These are phyloP conservation scores for Acrocalymma vagum DNA, from an alignment of 2,329 filamentous ascomycete species.

Conservation along the genomic window DNA sequence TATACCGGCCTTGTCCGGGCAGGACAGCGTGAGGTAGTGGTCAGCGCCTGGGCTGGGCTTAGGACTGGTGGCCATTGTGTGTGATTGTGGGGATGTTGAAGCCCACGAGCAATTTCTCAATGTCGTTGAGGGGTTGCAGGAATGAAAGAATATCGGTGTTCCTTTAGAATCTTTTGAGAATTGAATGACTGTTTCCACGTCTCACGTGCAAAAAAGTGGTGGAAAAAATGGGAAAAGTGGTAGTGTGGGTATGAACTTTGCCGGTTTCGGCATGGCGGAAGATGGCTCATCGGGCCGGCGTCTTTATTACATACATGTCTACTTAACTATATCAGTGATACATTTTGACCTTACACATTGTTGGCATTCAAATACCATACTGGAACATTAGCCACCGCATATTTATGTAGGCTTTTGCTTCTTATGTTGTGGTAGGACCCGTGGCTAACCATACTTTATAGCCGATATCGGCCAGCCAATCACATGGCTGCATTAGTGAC, in stretches of 20 bases:
- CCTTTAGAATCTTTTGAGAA: slow-evolving; percentile 20
- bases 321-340: slow-evolving; percentile 6
- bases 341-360: slow-evolving; percentile 19
- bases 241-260: too few relatives aligned
- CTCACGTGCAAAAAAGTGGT: slow-evolving; percentile 17
- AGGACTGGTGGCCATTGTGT: too few relatives aligned
- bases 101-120: slow-evolving; percentile 15
- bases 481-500: not conserved
- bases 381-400: too few relatives aligned
- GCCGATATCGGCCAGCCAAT: slow-evolving; percentile 1
- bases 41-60: slow-evolving; percentile 41
- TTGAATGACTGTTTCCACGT: slow-evolving; percentile 30
- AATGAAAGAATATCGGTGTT: slow-evolving; percentile 23
- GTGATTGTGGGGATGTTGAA: slow-evolving; percentile 36
- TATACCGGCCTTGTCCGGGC: slow-evolving; percentile 85
- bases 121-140: slow-evolving; percentile 29
- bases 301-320: slow-evolving; percentile 28
- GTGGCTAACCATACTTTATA: not conserved
- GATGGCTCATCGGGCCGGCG: slow-evolving; percentile 29
- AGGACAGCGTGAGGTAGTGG: slow-evolving; percentile 75
- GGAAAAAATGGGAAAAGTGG: slow-evolving; percentile 37
- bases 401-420: slow-evolving; percentile 15
- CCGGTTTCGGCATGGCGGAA: slow-evolving; percentile 38
- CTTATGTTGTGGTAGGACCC: slow-evolving; percentile 13
- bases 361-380: too few relatives aligned